phyloP scores from a whole-genome alignment of 1,284 basidiomycete genomes.

The Athelia sp. region DNA sequence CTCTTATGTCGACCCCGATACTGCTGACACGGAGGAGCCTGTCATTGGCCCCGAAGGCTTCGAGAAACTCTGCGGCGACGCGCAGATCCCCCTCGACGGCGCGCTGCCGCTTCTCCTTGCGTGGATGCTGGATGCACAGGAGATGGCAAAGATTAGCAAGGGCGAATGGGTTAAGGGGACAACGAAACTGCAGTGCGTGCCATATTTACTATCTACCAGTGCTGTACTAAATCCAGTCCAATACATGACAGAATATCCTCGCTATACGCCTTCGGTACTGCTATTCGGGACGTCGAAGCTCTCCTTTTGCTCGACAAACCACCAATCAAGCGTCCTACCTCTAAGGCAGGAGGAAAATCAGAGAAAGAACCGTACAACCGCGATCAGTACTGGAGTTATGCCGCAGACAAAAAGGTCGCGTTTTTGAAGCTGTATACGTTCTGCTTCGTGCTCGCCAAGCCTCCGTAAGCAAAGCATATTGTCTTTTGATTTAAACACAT shows the following conservation, averaged over 20 bases:
- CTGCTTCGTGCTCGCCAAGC: slow-evolving; percentile 67
- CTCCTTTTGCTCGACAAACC: slow-evolving; percentile 50
- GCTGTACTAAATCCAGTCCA: neutral
- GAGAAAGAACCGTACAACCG: slow-evolving; percentile 49
- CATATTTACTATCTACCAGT: neutral
- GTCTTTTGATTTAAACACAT: too few relatives aligned
- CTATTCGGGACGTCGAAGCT: slow-evolving; percentile 56
- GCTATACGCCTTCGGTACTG: slow-evolving; percentile 40
- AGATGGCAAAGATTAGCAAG: slow-evolving; percentile 64
- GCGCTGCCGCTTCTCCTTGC: slow-evolving; percentile 63
- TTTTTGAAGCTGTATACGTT: slow-evolving; percentile 65
- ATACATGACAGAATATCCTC: slow-evolving; percentile 48
- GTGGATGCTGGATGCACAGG: slow-evolving; percentile 64
- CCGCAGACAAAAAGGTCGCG: slow-evolving; percentile 41
- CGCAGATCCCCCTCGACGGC: slow-evolving; percentile 64
- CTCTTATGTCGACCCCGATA: slow-evolving; percentile 57
- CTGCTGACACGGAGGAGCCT: slow-evolving; percentile 23
- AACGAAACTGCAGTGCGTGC: slow-evolving; percentile 48
- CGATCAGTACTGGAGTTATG: slow-evolving; percentile 44
- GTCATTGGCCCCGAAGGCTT: slow-evolving; percentile 67
- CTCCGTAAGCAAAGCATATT: slow-evolving; percentile 40
- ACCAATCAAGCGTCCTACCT: slow-evolving; percentile 16
- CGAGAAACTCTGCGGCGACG: slow-evolving; percentile 58
- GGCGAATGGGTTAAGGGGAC: slow-evolving; percentile 66
- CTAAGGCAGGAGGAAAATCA: slow-evolving; percentile 29